Evolutionary conservation across 306 rosid species (phyloP).

Genomic region (Argentina anserina): DNA sequence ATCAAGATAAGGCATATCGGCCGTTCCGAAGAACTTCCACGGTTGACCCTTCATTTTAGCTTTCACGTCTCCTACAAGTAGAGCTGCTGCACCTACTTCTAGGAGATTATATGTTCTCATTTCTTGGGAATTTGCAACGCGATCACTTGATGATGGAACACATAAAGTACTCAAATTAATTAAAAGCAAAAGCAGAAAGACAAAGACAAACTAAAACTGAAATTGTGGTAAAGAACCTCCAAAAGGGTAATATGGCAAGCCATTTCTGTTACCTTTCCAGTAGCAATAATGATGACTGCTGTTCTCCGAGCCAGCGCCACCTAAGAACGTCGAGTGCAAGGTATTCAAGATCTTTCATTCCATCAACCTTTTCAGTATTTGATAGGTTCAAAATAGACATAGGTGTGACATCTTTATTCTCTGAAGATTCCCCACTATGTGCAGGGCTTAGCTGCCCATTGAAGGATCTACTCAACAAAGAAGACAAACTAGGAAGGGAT

Average conservation of each 20-base stretch:
- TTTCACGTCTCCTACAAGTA: constrained; percentile 81
- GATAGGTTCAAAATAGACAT: constrained; percentile 65
- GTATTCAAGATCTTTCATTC: constrained; percentile 61
- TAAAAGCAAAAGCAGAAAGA: constrained; percentile 16
- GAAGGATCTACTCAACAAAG: constrained; percentile 89
- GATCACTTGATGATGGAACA: constrained; percentile 61
- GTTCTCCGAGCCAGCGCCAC: constrained; percentile 95
- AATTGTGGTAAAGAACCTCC: constrained; percentile 1
- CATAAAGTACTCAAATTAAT: constrained; percentile 24
- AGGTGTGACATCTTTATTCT: constrained; percentile 54
- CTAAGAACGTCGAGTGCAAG: constrained; percentile 75
- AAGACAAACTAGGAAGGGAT: constrained; percentile 82
- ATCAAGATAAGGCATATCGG: constrained; percentile 95
- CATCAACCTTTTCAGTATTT: constrained; percentile 57
- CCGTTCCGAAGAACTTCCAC: constrained; percentile 91
- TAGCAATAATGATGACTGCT: constrained; percentile 48
- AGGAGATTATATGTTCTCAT: constrained; percentile 71
- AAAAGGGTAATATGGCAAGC: constrained; percentile 17
- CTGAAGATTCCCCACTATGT: constrained; percentile 54
- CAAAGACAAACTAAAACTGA: constrained; percentile 15
- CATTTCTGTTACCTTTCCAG: constrained; percentile 54
- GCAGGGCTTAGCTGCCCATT: constrained; percentile 71
- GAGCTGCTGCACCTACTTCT: constrained; percentile 94
- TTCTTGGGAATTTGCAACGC: constrained; percentile 52
- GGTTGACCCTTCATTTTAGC: constrained; percentile 87